phyloP scores from a whole-genome alignment of 495 filamentous ascomycete species.

The Chaetomium tenue region DNA sequence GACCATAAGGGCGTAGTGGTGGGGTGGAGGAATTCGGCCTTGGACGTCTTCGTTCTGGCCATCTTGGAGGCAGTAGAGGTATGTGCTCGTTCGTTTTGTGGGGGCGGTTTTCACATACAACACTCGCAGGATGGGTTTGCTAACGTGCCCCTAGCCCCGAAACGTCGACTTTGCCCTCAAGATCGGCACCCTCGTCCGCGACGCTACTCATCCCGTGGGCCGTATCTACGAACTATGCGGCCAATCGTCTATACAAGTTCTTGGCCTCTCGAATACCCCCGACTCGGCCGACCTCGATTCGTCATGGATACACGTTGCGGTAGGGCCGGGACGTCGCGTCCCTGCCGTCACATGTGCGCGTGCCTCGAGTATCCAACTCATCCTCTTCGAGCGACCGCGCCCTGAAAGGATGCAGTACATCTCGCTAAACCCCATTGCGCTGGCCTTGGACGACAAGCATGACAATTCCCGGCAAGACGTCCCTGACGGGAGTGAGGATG shows the following conservation, averaged over 20 bases:
- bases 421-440: constrained; percentile 81
- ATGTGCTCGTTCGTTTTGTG: constrained; percentile 21
- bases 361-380: constrained; percentile 73
- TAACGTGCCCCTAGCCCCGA: constrained; percentile 42
- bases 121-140: not conserved
- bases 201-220: constrained; percentile 73
- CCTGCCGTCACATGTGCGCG: constrained; percentile 72
- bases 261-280: constrained; percentile 71
- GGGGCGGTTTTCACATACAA: not conserved
- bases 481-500: constrained; percentile 54
- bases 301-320: constrained; percentile 67
- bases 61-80: constrained; percentile 92
- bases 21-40: constrained; percentile 89
- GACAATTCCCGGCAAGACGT: constrained; percentile 32
- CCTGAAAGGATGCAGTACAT: constrained; percentile 95
- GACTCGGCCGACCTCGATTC: constrained; percentile 57
- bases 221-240: constrained; percentile 85
- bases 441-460: constrained; percentile 79
- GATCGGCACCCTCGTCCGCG: constrained; percentile 77
- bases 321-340: constrained; percentile 52
- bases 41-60: constrained; percentile 86
- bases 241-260: constrained; percentile 74
- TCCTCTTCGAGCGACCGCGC: constrained; percentile 82
- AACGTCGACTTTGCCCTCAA: constrained; percentile 87
- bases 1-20: constrained; percentile 79